These are phyloP conservation scores for Isabelozyma pseudorhagii DNA, from an alignment of 805 yeast genomes.

Conservation along the genomic window DNA sequence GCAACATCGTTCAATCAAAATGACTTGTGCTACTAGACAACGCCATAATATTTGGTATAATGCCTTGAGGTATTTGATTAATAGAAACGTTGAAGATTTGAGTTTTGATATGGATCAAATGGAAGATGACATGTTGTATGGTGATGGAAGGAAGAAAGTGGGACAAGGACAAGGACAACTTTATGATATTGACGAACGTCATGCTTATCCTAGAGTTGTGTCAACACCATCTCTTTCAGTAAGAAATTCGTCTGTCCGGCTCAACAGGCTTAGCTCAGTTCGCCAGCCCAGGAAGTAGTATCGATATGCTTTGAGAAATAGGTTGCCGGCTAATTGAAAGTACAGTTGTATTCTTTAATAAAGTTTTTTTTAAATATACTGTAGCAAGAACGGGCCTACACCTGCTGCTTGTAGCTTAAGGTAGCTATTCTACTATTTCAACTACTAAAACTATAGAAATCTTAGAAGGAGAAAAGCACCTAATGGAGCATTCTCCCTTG, in stretches of 20 bases:
- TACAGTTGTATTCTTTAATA: no score
- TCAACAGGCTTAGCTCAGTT: not conserved
- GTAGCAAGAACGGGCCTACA: no score
- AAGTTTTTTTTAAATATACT: no score
- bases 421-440: no score
- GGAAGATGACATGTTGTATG: not conserved
- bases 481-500: no score
- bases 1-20: slow-evolving; percentile 59
- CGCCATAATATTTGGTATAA: slow-evolving; percentile 92
- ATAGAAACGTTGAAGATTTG: slow-evolving; percentile 59
- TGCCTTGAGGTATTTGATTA: slow-evolving; percentile 72
- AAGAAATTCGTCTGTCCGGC: not conserved
- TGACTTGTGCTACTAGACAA: slow-evolving; percentile 84
- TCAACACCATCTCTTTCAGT: slow-evolving; percentile 10
- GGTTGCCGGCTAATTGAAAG: no score
- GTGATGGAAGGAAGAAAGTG: not conserved
- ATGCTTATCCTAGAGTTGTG: slow-evolving; percentile 16
- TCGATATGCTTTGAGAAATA: no score
- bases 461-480: no score
- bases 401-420: no score
- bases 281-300: no score
- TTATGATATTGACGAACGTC: slow-evolving; percentile 17
- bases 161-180: not conserved
- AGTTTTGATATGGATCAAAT: slow-evolving; percentile 38
- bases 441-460: no score